Evolutionary conservation across 1,139 yeast species (phyloP).

Genomic region (Scheffersomyces lignicola): DNA sequence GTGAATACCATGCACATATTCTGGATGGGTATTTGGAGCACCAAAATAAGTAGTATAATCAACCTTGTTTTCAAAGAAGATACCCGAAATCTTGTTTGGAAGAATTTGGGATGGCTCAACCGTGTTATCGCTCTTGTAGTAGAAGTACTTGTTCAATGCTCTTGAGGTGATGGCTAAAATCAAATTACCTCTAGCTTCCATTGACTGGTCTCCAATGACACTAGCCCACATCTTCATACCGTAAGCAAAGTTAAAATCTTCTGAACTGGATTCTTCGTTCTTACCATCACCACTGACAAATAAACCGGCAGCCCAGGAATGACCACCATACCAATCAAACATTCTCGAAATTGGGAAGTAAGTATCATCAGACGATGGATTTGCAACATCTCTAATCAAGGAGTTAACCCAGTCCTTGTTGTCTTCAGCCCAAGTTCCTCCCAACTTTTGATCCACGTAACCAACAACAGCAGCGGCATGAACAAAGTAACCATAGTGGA

Average conservation of each 20-base stretch:
- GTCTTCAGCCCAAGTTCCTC: conserved; percentile 62
- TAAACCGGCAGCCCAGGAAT: conserved; percentile 82
- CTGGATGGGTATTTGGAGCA: conserved; percentile 46
- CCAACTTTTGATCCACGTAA: conserved; percentile 51
- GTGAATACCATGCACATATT: conserved; percentile 94
- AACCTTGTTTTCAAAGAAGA: conserved; percentile 78
- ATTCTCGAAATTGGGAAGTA: conserved; percentile 74
- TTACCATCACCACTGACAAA: conserved; percentile 71
- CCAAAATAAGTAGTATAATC: conserved; percentile 73
- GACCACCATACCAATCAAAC: conserved; percentile 81
- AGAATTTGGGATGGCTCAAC: conserved; percentile 58
- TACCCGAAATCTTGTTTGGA: conserved; percentile 71
- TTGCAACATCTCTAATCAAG: conserved; percentile 73
- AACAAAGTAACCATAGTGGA: conserved; percentile 75
- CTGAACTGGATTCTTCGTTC: conserved; percentile 77
- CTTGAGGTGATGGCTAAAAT: conserved; percentile 66
- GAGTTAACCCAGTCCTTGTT: conserved; percentile 45
- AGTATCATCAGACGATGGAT: conserved; percentile 58
- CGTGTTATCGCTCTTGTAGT: conserved; percentile 53
- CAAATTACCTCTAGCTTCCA: conserved; percentile 72
- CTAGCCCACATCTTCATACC: conserved; percentile 82
- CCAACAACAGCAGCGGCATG: conserved; percentile 79
- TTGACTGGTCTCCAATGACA: conserved; percentile 60
- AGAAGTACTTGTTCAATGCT: conserved; percentile 62
- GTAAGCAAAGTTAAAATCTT: conserved; percentile 78